Evolutionary conservation across 2,329 filamentous ascomycete species (phyloP).

Genomic region (Bretziella fagacearum): DNA sequence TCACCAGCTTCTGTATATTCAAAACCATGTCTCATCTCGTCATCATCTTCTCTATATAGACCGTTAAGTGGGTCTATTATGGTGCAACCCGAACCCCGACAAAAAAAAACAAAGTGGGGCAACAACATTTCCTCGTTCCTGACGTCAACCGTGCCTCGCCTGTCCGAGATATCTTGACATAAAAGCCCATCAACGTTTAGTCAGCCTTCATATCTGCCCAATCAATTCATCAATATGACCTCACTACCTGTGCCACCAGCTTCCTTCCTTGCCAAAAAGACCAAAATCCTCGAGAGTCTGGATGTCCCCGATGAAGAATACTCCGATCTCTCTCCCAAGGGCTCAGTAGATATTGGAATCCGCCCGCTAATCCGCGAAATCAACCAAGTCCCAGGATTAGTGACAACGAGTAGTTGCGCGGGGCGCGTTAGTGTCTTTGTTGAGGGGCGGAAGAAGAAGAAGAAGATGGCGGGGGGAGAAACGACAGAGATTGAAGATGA

Average conservation of each 20-base stretch:
- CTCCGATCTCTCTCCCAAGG: slow-evolving; percentile 75
- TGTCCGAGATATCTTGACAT: too few relatives aligned
- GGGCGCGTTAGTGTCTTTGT: slow-evolving; percentile 77
- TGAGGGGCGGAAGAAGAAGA: slow-evolving; percentile 45
- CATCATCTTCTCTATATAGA: too few relatives aligned
- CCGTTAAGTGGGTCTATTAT: too few relatives aligned
- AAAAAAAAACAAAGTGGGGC: too few relatives aligned
- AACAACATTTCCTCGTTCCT: too few relatives aligned
- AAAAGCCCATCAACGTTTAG: too few relatives aligned
- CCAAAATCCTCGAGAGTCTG: slow-evolving; percentile 54
- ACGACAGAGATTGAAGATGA: slow-evolving; percentile 3
- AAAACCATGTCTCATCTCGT: too few relatives aligned
- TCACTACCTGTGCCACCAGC: not conserved
- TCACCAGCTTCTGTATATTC: too few relatives aligned
- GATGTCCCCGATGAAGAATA: slow-evolving; percentile 53
- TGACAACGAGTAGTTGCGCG: slow-evolving; percentile 87
- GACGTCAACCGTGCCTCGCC: too few relatives aligned
- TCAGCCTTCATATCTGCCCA: too few relatives aligned
- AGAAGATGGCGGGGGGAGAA: not conserved
- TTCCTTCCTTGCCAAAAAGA: slow-evolving; percentile 38
- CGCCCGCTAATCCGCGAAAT: slow-evolving; percentile 60
- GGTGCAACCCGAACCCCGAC: too few relatives aligned
- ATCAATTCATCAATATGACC: not conserved
- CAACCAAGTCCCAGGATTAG: slow-evolving; percentile 56
- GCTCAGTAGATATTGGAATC: slow-evolving; percentile 66